A percentile compares a stretch with the other conserved stretches of the same genome.
Evolutionary conservation across 192 early-diverging fungal genomes (phyloP).

Genomic region (Mortierella antarctica): DNA sequence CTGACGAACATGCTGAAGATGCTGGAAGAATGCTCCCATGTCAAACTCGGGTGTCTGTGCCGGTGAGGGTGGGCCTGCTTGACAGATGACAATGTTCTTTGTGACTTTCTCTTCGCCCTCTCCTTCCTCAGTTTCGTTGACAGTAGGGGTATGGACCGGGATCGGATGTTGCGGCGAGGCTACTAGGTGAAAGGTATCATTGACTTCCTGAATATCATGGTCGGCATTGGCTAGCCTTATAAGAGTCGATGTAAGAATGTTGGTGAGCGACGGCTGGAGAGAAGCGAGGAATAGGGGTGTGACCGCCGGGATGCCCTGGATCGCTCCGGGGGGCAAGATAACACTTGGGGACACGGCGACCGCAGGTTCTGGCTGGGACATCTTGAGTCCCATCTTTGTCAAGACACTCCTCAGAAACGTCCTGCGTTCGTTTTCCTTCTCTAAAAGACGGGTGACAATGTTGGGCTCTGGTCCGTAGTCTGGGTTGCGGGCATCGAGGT

Average conservation of each 20-base stretch:
- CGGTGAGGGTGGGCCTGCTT: conserved; percentile 52
- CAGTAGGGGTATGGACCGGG: conserved; percentile 27
- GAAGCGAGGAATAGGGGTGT: conserved; percentile 36
- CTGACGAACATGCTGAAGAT: conserved; percentile 59
- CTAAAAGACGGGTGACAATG: conserved; percentile 58
- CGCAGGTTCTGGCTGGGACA: conserved; percentile 28
- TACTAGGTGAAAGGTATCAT: conserved; percentile 51
- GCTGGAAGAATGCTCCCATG: conserved; percentile 59
- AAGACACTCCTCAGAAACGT: conserved; percentile 69
- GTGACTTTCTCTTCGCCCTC: conserved; percentile 46
- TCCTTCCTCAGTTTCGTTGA: conserved; percentile 11
- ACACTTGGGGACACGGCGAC: conserved; percentile 11
- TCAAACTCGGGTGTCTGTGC: conserved; percentile 72
- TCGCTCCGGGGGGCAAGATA: conserved; percentile 26
- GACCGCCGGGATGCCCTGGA: conserved; percentile 17
- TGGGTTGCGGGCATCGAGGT: conserved; percentile 57
- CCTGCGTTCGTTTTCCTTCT: conserved; percentile 61
- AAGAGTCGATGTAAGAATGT: conserved; percentile 18
- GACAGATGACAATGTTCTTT: conserved; percentile 56
- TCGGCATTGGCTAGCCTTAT: conserved; percentile 13
- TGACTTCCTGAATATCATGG: conserved; percentile 32
- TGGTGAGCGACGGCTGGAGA: conserved; percentile 23
- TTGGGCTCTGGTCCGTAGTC: conserved; percentile 63
- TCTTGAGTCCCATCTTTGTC: conserved; percentile 71
- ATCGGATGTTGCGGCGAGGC: conserved; percentile 25